Evolutionary conservation across 2,329 filamentous ascomycete genomes (phyloP).

Genomic region (Zarea fungicola): DNA sequence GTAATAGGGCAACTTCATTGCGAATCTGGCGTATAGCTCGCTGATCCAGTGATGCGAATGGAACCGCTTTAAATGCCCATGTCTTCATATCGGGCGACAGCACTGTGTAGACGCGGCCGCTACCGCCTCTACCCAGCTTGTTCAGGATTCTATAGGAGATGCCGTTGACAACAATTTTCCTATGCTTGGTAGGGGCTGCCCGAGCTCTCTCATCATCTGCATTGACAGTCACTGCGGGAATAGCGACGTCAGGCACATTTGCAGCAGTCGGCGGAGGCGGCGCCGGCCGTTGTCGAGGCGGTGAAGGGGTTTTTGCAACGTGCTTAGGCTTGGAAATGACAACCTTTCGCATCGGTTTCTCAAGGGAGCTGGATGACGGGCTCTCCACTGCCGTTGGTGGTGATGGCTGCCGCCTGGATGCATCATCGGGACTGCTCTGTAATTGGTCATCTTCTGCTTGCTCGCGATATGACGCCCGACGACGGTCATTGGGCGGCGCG

Average conservation of each 20-base stretch:
- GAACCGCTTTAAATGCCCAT: constrained; percentile 1
- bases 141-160: not conserved
- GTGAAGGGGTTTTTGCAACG: not conserved
- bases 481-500: too few relatives aligned
- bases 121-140: not conserved
- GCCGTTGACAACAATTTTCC: not conserved
- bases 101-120: not conserved
- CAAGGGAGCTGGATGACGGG: not conserved
- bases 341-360: not conserved
- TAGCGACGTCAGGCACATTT: too few relatives aligned
- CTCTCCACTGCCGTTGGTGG: not conserved
- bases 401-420: too few relatives aligned
- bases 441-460: too few relatives aligned
- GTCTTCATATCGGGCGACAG: not conserved
- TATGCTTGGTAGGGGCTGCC: not conserved
- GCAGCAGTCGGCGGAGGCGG: too few relatives aligned
- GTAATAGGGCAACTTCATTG: not conserved
- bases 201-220: too few relatives aligned
- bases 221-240: too few relatives aligned
- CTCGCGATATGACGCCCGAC: too few relatives aligned
- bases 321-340: not conserved
- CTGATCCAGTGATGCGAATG: not conserved
- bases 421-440: too few relatives aligned
- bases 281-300: not conserved
- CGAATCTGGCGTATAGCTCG: not conserved